Evolutionary conservation across 768 basidiomycete species (phyloP), one percentile per base, ranked within the genome.

Genomic region (Lactarius deliciosus): DNA sequence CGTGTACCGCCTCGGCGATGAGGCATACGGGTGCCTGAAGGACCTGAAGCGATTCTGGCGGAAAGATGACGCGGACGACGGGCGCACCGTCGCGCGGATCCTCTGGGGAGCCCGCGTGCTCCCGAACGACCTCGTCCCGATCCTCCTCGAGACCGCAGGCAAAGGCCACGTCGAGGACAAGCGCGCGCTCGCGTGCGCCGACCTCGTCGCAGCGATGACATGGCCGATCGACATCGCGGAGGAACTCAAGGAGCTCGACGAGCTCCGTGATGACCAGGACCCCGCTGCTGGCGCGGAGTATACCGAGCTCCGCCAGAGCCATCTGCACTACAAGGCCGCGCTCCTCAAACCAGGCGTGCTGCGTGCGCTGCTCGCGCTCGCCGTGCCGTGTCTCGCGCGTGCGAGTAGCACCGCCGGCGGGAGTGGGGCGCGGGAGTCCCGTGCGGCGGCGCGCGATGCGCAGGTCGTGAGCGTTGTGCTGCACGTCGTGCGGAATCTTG

Each of bases 211-310:
- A 0, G 95, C 96, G 0, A 92, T 99, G 92, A 98, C 96, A 1
- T 99, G 97, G 97, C 97, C 97, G 0, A 96, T 99, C 62, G 93
- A 98, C 76, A 81, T 98, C 69, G 91, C 94, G 0, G 91, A 93
- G 72, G 97, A 98, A 77, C 81, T 99, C 69, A 91, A 90, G 72
- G 97, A 98, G 73, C 85, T 98, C 62, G 89, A 91, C 74, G 91
- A 94, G 54, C 85, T 98, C 61, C 89, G 90, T 74, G 91, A 94
- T 45, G 91, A 89, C 45, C 71, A 86, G 22, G 91, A 92, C 76
- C 86, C 84, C 67, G 86, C 88, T 18, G 86, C 84, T 65, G 86
- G 88, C 20, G 86, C 92, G 18, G 97, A 99, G 75, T 98, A 95
- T 76, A 94, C 94, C 0, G 87, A 89, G 66, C 83, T 98, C 8